phyloP scores from a whole-genome alignment of 192 early-diverging fungal species.

The Geosiphon pyriformis region DNA sequence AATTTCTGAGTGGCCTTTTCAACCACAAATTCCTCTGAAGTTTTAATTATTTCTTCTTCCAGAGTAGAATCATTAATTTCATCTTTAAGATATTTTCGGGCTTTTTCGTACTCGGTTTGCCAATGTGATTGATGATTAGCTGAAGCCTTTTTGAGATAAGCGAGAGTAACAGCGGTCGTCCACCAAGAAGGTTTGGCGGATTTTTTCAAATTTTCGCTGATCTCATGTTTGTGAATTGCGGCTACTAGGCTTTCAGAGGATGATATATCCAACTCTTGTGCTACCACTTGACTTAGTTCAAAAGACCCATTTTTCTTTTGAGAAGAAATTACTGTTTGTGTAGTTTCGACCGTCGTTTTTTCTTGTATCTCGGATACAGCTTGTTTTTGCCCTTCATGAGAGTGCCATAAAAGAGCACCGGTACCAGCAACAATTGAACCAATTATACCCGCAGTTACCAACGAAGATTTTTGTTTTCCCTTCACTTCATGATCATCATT shows the following conservation, averaged over 20 bases:
- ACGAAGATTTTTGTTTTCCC: too few relatives aligned
- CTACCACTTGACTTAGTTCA: background rate
- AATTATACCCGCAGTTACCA: too few relatives aligned
- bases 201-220: background rate
- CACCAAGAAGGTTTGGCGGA: background rate
- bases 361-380: background rate
- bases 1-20: background rate
- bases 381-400: background rate
- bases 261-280: background rate
- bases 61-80: background rate
- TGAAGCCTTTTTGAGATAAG: background rate
- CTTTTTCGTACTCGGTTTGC: background rate
- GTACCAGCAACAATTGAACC: background rate
- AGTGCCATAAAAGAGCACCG: background rate
- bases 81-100: background rate
- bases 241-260: background rate
- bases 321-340: background rate
- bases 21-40: background rate
- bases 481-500: too few relatives aligned
- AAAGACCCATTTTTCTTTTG: background rate
- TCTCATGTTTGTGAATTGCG: background rate
- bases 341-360: background rate
- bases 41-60: slow-evolving; percentile 8
- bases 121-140: background rate
- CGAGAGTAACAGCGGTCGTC: slow-evolving; percentile 1